Base-by-base conservation (phyloP, 2,329 filamentous ascomycete species). In the Monilinia fructigena region DNA sequence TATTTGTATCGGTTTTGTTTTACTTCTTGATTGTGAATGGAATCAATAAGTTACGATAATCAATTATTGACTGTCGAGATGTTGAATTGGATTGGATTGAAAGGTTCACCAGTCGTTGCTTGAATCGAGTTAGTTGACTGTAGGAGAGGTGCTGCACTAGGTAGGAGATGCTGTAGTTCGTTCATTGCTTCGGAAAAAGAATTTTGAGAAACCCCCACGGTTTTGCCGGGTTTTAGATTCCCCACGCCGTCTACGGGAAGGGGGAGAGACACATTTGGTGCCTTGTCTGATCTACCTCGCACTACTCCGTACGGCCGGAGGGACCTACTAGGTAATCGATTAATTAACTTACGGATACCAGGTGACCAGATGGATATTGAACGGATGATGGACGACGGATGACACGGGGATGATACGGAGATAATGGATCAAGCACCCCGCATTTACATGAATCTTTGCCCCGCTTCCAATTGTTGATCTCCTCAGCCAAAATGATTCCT, bases 381-480 rank as follows among this genome's bases (percentile, higher is more conserved):
- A 31, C 6, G 31, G 31, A 31, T 6, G 7, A 35, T 35, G 31
- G 31, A 35, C 5, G 7, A 6, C 6, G 31, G 31, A 35, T 35
- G 31, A 35, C 6, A 35, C 23, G 28, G 28, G 4, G 28, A 28
- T 28, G 28, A 28, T 28, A 23, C 23, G 23, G 28, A 4, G 4
- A 28, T 28, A 4, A 28, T 35, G 40, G 40, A 42, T 42, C 40
- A 16, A 42, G 45, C n/a, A 61, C 58, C 58, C 58, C 58, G 58
- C 58, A 61, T 61, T 48, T 48, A 47, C 20, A 38, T 26, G 31
- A 35, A 35, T 40, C 38, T 40, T 23, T 45, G 61, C 58, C 50
- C 65, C 59, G 31, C 38, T 55, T 45, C 58, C 31, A 50, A n/a
- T 26, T 50, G 58, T 61, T 61, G 58, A 61, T 61, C 58, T 50